Percentiles rank a stretch among this genome's conserved stretches.
Conservation (phyloP, 2,329 filamentous ascomycete species). For the Penicillium sp. region DNA sequence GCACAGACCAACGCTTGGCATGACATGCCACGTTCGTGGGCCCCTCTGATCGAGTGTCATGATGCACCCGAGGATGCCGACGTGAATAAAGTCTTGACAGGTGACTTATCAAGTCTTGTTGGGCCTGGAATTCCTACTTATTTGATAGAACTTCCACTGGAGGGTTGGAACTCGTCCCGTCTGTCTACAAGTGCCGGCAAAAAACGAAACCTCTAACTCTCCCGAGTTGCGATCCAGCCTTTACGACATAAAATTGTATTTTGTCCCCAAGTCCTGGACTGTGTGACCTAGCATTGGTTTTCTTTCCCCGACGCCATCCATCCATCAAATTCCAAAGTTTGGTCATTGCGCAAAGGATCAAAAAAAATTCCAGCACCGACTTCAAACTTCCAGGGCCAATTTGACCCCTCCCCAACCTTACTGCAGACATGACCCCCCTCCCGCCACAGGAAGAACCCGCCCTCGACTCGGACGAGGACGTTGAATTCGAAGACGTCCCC, state of each 20-base stretch:
- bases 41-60: neutral
- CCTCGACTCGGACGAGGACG: constrained; percentile 13
- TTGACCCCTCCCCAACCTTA: neutral
- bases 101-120: too few species aligned
- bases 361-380: too few species aligned
- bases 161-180: too few species aligned
- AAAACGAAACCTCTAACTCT: too few species aligned
- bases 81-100: too few species aligned
- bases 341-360: too few species aligned
- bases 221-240: neutral
- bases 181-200: too few species aligned
- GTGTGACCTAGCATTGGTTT: neutral
- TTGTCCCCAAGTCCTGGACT: neutral
- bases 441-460: constrained; percentile 1
- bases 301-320: neutral
- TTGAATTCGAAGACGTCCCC: constrained; percentile 20
- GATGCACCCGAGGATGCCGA: neutral
- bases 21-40: constrained; percentile 19
- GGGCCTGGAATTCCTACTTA: too few species aligned
- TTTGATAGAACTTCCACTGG: too few species aligned
- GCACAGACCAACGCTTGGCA: constrained; percentile 33
- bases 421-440: neutral
- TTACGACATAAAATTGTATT: neutral
- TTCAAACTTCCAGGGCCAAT: too few species aligned
- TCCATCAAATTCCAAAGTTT: neutral